Percentiles rank a stretch among this genome's conserved stretches.
phyloP scores from a whole-genome alignment of 805 yeast genomes.

The Kluyveromyces siamensis region DNA sequence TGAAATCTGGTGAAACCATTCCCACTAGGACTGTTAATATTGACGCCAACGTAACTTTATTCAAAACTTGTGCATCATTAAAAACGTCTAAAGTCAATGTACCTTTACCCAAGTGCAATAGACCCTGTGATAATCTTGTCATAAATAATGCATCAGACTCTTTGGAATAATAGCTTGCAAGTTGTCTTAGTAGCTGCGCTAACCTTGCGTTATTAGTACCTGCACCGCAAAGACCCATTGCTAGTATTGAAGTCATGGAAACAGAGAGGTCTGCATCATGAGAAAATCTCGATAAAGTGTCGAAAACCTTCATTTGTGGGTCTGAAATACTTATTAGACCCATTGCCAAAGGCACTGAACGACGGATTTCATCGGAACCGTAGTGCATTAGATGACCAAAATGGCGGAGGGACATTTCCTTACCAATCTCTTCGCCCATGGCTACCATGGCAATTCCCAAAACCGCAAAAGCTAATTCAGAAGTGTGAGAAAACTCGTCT shows the following conservation, averaged over 20 bases:
- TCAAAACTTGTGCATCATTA: slow-evolving; percentile 77
- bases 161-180: slow-evolving; percentile 86
- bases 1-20: slow-evolving; percentile 77
- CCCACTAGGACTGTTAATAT: slow-evolving; percentile 77
- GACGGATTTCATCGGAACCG: slow-evolving; percentile 81
- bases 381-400: slow-evolving; percentile 97
- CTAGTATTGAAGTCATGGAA: slow-evolving; percentile 87
- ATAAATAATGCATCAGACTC: slow-evolving; percentile 86
- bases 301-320: slow-evolving; percentile 96
- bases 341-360: slow-evolving; percentile 98
- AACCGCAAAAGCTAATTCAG: slow-evolving; percentile 69
- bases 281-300: slow-evolving; percentile 89
- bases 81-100: slow-evolving; percentile 83
- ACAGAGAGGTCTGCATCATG: slow-evolving; percentile 94
- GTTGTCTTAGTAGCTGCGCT: slow-evolving; percentile 89
- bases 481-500: slow-evolving; percentile 26
- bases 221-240: slow-evolving; percentile 97
- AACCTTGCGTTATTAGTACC: slow-evolving; percentile 98
- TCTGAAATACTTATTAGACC: slow-evolving; percentile 87
- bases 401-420: slow-evolving; percentile 94
- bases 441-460: slow-evolving; percentile 91
- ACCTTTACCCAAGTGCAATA: slow-evolving; percentile 93
- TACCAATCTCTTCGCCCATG: slow-evolving; percentile 97
- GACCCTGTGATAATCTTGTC: slow-evolving; percentile 92
- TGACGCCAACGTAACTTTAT: slow-evolving; percentile 85